Base-by-base conservation (phyloP, 1,284 basidiomycete species). In the Grifola frondosa region DNA sequence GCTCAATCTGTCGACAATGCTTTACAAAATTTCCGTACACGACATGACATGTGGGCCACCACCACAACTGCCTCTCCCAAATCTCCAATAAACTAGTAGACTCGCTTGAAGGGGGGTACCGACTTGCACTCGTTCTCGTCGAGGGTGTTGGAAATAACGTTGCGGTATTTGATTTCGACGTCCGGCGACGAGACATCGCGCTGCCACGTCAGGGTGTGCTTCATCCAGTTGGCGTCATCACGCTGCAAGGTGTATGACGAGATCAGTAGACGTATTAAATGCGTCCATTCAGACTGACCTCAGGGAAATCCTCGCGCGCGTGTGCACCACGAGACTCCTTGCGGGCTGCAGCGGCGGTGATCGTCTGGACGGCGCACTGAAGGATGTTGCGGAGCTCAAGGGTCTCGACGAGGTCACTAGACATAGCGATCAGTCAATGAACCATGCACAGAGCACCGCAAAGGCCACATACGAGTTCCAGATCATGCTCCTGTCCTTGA, bases 401-500 rank as follows among this genome's bases (percentile, higher is more conserved):
- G 11, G 93, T 97, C 75, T 99, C 97, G 51, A 97, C 78, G 45
- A 99, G 84, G 66, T 99, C 97, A 55, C 88, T 91, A 57, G 21
- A 46, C 15, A 10, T 5, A 5, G 12, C n/a, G 10, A 23, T 25
- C 15, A 38, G 22, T 31, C 13, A 43, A 4, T 10, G 7, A 16
- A 15, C 5, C 25, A 22, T 24, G 19, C 5, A 39, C 23, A 2
- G 12, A 39, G 2, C 7, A 24, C 15, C n/a, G 9, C 29, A 24
- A 26, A 23, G 16, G 9, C 13, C 12, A 72, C 82, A 50, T 50
- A 94, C 91, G 91, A 90, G 73, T 97, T 97, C 97, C 96, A 98
- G 71, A 99, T 97, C 92, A 98, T 91, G 48, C 89, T 92, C 63
- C 96, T 81, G 71, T 99, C 97, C 76, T 96, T 96, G 73, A 97